Percentiles rank a stretch among this genome's conserved stretches.
Evolutionary conservation across 441 rosid genomes (phyloP).

Genomic region (Metrosideros polymorpha): DNA sequence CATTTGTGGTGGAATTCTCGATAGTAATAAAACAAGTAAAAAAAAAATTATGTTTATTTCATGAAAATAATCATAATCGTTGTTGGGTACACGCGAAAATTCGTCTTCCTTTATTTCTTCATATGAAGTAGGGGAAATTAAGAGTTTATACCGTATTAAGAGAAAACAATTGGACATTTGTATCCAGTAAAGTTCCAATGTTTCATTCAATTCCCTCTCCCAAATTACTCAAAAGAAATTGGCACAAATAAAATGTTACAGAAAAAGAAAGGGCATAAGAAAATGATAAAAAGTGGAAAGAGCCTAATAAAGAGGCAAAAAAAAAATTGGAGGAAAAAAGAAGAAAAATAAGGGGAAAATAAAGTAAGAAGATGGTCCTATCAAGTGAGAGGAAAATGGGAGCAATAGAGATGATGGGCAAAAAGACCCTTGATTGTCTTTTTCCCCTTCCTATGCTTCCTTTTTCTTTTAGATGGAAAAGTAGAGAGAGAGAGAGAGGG

Average conservation of each 20-base stretch:
- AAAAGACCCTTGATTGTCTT: not conserved
- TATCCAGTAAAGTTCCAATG: not conserved
- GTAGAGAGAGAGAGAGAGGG: not conserved
- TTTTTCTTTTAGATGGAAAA: not conserved
- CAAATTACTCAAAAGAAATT: too few relatives aligned
- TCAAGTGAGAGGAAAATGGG: not conserved
- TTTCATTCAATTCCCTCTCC: too few relatives aligned
- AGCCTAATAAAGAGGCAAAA: not conserved
- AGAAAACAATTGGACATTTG: not conserved
- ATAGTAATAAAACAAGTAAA: not conserved
- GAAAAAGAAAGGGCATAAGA: too few relatives aligned
- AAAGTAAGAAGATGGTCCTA: not conserved
- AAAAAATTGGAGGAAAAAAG: not conserved
- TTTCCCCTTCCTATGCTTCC: not conserved
- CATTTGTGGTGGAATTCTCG: fast-evolving
- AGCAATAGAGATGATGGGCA: not conserved
- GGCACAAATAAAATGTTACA: too few relatives aligned
- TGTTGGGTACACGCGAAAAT: fast-evolving
- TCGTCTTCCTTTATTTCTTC: not conserved
- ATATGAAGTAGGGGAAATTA: not conserved
- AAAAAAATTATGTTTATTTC: not conserved
- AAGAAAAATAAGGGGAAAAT: not conserved
- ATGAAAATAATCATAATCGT: not conserved
- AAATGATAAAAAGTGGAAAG: not conserved
- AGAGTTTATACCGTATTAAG: too few relatives aligned